Evolutionary conservation across 257 asterid genomes (phyloP).

Genomic region (Paulownia fortunei): DNA sequence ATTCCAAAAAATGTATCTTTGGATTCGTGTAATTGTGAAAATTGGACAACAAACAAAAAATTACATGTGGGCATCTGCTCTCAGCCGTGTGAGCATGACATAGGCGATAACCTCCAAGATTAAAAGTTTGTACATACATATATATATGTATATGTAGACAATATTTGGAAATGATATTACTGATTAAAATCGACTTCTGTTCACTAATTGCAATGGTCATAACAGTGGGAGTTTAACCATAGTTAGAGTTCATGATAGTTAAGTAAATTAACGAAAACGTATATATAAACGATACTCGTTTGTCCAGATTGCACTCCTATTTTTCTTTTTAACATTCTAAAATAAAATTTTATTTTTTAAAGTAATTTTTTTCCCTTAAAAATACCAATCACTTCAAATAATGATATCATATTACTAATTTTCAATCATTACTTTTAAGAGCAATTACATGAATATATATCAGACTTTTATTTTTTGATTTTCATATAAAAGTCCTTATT

Average conservation of each 20-base stretch:
- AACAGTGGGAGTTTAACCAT: no score
- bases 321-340: no score
- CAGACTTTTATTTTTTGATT: background rate
- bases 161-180: no score
- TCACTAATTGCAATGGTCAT: no score
- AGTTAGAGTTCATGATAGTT: no score
- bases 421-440: background rate
- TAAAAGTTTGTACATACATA: background rate
- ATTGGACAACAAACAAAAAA: background rate
- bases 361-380: background rate
- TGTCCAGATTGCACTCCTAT: no score
- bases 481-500: no score
- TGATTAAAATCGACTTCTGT: no score
- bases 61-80: constrained; percentile 8
- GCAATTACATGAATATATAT: background rate
- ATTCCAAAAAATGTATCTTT: constrained; percentile 12
- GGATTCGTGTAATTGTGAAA: background rate
- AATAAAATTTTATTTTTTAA: background rate
- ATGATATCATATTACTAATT: background rate
- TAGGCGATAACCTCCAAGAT: background rate
- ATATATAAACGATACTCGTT: no score
- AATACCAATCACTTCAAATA: background rate
- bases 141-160: background rate
- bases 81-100: background rate
- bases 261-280: no score